Evolutionary conservation across 768 basidiomycete species (phyloP), one percentile per base, ranked within the genome.

Genomic region (Phaffia tasmanica): DNA sequence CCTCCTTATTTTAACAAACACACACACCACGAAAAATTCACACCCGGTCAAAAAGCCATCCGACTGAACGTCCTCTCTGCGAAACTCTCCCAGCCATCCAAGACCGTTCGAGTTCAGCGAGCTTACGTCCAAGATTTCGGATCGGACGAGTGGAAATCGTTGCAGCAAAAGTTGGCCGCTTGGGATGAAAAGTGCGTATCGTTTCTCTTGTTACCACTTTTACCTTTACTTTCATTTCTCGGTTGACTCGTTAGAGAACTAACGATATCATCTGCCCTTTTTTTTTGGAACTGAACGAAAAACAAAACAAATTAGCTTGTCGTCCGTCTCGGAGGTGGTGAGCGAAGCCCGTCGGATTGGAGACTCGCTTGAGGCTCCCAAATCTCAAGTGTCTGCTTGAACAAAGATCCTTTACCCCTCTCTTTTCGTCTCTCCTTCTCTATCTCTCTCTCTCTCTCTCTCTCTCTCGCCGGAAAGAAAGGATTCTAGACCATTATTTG

Each of bases 81-180:
- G 48, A 90, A 88, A 75, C 84, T 93, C 58, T 87, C 88, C 1
- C 90, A 93, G 74, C 83, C 84, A 1, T 81, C 83, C 11, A 85
- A 87, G 72, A 83, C 83, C 57, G 77, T 92, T 49, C 84, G 83
- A 70, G 81, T 92, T 67, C 83, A 82, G 59, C 84, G 85, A 46
- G 85, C 89, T 0, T 85, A 84, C 0, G 82, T 87, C 0, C 85
- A 87, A 64, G 81, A 82, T 14, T 91, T 91, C 73, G 86, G 85
- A 72, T 81, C 80, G 50, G 83, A 81, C 71, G 86, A 92, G 75
- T 93, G 90, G 89, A 83, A 84, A 72, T 79, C 80, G 27, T 80
- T 92, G 57, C 86, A 88, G 75, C 83, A 83, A 75, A 81, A 87
- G 50, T 75, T 91, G 8, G 71, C 83, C n/a, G 81, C 83, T 35